Evolutionary conservation across 2,329 filamentous ascomycete genomes (phyloP).

Genomic region (Pseudohalonectria lignicola): DNA sequence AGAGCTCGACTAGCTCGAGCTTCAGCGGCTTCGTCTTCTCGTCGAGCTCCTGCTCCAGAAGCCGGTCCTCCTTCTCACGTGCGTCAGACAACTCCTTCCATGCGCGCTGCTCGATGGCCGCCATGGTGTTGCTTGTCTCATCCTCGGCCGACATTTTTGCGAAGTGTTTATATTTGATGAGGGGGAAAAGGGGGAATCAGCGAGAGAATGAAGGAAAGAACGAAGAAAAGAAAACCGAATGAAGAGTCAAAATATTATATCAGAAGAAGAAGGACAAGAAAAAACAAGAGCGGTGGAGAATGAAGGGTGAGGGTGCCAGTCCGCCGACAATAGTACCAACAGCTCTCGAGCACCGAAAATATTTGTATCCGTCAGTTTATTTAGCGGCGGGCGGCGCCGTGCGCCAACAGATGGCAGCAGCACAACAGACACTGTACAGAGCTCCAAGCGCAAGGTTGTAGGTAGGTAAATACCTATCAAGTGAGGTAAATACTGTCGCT

Average conservation of each 20-base stretch:
- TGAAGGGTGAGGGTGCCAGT: conserved; percentile 1
- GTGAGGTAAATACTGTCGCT: too few relatives aligned
- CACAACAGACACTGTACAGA: too few relatives aligned
- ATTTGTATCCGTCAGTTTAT: too few relatives aligned
- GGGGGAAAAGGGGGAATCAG: background rate
- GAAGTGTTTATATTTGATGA: background rate
- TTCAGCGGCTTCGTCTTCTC: conserved; percentile 16
- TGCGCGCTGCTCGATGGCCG: conserved; percentile 20
- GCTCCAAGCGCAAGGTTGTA: too few relatives aligned
- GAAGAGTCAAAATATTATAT: background rate
- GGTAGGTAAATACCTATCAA: too few relatives aligned
- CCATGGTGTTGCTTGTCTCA: background rate
- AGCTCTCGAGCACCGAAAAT: too few relatives aligned
- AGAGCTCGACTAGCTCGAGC: conserved; percentile 20
- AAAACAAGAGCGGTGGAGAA: conserved; percentile 1
- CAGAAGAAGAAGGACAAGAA: background rate
- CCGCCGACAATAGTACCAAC: background rate
- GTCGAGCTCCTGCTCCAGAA: conserved; percentile 20
- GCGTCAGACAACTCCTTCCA: conserved; percentile 9
- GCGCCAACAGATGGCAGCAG: too few relatives aligned
- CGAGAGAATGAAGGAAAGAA: background rate
- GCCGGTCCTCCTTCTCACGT: conserved; percentile 15
- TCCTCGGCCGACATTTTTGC: background rate
- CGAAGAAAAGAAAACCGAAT: background rate
- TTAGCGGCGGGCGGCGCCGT: too few relatives aligned